Base-by-base conservation (phyloP, 192 early-diverging fungal species). In the Coemansia sp. region DNA sequence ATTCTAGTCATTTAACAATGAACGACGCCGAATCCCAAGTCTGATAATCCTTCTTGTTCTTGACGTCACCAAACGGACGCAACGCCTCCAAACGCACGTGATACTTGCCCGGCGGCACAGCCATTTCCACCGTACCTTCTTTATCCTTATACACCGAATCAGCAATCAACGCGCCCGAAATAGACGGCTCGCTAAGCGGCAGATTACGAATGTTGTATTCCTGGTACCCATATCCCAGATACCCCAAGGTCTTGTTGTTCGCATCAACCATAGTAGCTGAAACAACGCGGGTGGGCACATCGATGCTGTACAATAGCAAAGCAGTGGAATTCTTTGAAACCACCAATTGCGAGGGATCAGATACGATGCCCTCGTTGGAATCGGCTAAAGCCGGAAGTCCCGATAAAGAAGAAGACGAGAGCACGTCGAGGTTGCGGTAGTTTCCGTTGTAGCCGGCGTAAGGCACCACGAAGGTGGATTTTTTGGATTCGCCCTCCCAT, bases 381-480 rank as follows among this genome's bases (percentile, higher is more conserved):
- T 79, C 69, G 4, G 61, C 51, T 0, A 78, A 20, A 10, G 48
- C 50, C 2, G 76, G 76, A 4, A 72, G 51, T 6, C 70, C 72
- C 10, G 56, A 33, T 6, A 25, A 11, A 7, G 36, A 6, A 7
- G 57, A 34, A 7, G 70, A 45, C 8, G 76, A 38, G 3, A 83
- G 63, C 2, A 83, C 64, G 50, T 69, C 45, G 1, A 63, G 66
- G 1, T 49, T 10, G 42, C 64, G 52, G 42, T 73, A 85, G 66
- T 82, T 61, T 20, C 80, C 83, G 32, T 79, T 79, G 63, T 63
- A 76, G 4, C 83, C 83, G 2, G 70, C 66, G 65, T 79, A 85
- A 0, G 83, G 80, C 28, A 85, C 70, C 8, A 61, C 50, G 17
- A 73, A 51, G 20, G n/a, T 55, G 16, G 52, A 68, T 6, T 31